Base-by-base conservation (phyloP, 371 early-diverging fungal species). In the Neoconidiobolus thromboides region DNA sequence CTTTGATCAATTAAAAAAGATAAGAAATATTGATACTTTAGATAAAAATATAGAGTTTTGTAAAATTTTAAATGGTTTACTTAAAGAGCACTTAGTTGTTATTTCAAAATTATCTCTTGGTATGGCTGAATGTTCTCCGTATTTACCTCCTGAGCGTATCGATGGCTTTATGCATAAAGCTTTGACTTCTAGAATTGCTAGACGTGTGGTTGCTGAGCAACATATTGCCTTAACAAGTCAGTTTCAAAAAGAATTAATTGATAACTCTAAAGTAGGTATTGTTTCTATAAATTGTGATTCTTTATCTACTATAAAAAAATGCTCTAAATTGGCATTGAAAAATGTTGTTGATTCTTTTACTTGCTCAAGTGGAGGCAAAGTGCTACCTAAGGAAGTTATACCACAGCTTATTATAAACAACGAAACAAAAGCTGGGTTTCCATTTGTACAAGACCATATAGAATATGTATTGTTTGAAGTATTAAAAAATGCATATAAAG, bases 391-490 rank as follows among this genome's bases (percentile, higher is more conserved):
- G 49, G 6, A 12, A 10, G 4, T 49, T 4, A 64, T 63, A 15
- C 71, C 74, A 37, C 60, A 66, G 50, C 74, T 89, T 3, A 51
- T 76, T 1, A 65, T 87, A 41, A 82, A 86, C 61, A 85, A 86
- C 2, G 73, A 75, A 62, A 64, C 71, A 1, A 72, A 75, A 47
- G 78, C 80, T 1, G 69, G 70, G 36, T 81, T 85, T 62, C 77
- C 80, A 62, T 89, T 84, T 68, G 83, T 89, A 41, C 90, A 92
- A 1, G 94, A 91, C 60, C 93, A 96, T 64, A 77, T 94, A 58
- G 91, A 93, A 68, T 91, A 92, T 67, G 86, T 94, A 47, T 60
- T 96, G n/a, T 91, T 85, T 62, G 96, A 94, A 71, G 70, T 96
- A 57, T 65, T 96, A 60, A 86, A 86, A 64, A 96, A 96, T 71